Percentiles rank a stretch among this genome's conserved stretches.
phyloP scores from a whole-genome alignment of 164 flowering plant genomes.

The Nymphaea thermarum region DNA sequence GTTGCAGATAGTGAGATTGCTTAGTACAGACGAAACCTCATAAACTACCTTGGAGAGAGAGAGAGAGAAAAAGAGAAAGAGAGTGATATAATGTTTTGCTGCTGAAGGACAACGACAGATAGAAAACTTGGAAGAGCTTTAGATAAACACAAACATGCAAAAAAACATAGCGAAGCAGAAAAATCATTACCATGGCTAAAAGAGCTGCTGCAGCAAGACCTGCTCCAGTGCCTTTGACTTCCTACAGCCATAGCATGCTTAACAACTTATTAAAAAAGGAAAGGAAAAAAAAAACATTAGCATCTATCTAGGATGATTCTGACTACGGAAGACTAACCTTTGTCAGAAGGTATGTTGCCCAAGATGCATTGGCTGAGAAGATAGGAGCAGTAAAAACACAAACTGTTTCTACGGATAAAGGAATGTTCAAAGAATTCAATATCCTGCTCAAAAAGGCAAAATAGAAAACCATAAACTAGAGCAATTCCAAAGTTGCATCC shows the following conservation, averaged over 20 bases:
- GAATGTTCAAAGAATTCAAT: constrained; percentile 76
- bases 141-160: too few species aligned
- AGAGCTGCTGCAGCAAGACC: constrained; percentile 93
- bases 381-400: constrained; percentile 98
- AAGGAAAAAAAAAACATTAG: background rate
- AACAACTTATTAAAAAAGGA: too few species aligned
- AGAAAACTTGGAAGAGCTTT: too few species aligned
- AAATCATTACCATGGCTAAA: constrained; percentile 70
- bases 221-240: constrained; percentile 94
- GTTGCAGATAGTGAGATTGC: too few species aligned
- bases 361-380: constrained; percentile 91
- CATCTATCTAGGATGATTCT: background rate
- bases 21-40: too few species aligned
- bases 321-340: constrained; percentile 42
- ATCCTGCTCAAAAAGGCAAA: constrained; percentile 36
- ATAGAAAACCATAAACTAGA: background rate
- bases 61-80: too few species aligned
- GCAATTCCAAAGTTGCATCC: constrained; percentile 1
- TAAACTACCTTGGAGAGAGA: too few species aligned
- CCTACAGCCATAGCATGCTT: constrained; percentile 25
- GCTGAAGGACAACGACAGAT: too few species aligned
- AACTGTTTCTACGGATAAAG: constrained; percentile 98
- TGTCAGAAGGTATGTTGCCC: constrained; percentile 97
- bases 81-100: too few species aligned
- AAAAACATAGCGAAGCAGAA: background rate